A percentile compares a stretch with the other conserved stretches of the same genome.
Evolutionary conservation across 306 rosid genomes (phyloP).

Genomic region (Cicer arietinum): DNA sequence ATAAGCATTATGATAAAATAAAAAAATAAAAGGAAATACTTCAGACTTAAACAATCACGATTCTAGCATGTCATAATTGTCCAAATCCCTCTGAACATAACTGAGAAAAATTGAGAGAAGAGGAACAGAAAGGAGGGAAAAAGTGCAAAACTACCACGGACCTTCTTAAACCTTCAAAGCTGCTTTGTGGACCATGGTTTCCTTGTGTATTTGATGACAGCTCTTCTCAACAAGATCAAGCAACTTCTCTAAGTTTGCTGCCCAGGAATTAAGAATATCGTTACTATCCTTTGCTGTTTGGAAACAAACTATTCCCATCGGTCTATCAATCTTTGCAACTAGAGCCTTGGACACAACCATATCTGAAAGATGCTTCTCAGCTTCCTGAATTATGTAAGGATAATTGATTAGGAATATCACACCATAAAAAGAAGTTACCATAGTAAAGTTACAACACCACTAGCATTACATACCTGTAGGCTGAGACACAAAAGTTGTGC

Average conservation of each 20-base stretch:
- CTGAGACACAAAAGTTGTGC: conserved; percentile 79
- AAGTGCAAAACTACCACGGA: conserved; percentile 21
- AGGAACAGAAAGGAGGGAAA: neutral
- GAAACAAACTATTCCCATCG: conserved; percentile 80
- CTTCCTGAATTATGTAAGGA: conserved; percentile 61
- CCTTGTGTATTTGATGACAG: conserved; percentile 97
- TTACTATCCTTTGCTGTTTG: conserved; percentile 91
- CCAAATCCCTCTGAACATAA: neutral
- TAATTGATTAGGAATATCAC: conserved; percentile 7
- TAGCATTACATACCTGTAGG: conserved; percentile 65
- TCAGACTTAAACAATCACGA: neutral
- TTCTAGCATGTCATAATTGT: neutral
- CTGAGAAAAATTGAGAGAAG: conserved; percentile 5
- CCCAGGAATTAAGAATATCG: conserved; percentile 87
- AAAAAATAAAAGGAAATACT: neutral
- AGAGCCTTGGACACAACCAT: conserved; percentile 98
- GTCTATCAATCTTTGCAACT: conserved; percentile 92
- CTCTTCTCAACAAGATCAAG: conserved; percentile 98
- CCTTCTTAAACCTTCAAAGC: conserved; percentile 62
- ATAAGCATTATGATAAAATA: conserved; percentile 4
- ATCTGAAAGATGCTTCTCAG: conserved; percentile 95
- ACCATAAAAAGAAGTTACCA: neutral
- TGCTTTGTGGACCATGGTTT: conserved; percentile 94
- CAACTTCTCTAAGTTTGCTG: conserved; percentile 89
- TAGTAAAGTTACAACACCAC: neutral